These are phyloP conservation scores for Backusella westeae DNA, from an alignment of 192 early-diverging fungal species.

Conservation along the genomic window DNA sequence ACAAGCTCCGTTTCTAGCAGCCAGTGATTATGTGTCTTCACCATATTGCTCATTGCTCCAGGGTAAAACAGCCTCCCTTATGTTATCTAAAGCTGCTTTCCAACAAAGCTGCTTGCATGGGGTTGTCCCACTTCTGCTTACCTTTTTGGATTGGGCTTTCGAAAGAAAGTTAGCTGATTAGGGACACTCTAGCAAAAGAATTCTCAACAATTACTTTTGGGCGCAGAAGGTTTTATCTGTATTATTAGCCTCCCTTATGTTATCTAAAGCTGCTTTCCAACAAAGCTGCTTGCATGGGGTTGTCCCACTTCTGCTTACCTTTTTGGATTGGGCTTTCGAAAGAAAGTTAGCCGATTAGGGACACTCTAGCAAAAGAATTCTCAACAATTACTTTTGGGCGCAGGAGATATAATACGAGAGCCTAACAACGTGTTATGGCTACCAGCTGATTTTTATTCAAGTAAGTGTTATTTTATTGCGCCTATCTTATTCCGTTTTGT, in stretches of 20 bases:
- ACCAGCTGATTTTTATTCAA: too few relatives aligned
- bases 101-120: neutral
- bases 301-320: too few relatives aligned
- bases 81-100: neutral
- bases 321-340: too few relatives aligned
- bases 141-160: too few relatives aligned
- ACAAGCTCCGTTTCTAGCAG: neutral
- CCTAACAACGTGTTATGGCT: too few relatives aligned
- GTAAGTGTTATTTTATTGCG: too few relatives aligned
- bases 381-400: slow-evolving; percentile 7
- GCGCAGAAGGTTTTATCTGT: neutral
- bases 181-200: neutral
- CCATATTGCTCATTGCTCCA: too few relatives aligned
- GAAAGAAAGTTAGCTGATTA: neutral
- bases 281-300: neutral
- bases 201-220: slow-evolving; percentile 2
- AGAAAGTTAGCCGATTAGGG: neutral
- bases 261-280: neutral
- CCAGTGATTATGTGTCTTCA: neutral
- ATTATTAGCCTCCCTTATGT: neutral
- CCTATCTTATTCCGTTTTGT: too few relatives aligned
- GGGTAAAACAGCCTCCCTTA: neutral
- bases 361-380: neutral
- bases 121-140: too few relatives aligned
- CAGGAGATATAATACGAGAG: neutral